Percentiles rank a stretch among this genome's conserved stretches.
Evolutionary conservation across 1,139 yeast genomes (phyloP).

Genomic region (Suhomyces terraborum): DNA sequence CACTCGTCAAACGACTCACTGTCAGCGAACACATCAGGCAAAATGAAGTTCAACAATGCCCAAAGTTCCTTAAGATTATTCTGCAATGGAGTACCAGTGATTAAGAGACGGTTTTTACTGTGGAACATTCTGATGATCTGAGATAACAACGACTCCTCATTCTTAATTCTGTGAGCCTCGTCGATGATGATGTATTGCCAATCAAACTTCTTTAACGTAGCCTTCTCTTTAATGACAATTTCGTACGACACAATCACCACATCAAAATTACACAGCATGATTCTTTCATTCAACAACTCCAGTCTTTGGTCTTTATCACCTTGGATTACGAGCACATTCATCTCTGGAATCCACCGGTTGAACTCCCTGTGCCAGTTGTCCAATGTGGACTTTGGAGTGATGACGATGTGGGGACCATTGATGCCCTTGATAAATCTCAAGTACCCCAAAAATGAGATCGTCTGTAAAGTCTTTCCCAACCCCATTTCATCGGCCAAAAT

Average conservation of each 20-base stretch:
- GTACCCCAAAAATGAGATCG: constrained; percentile 80
- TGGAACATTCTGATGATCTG: constrained; percentile 76
- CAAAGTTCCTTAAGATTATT: constrained; percentile 78
- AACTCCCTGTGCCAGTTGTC: constrained; percentile 83
- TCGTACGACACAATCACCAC: constrained; percentile 76
- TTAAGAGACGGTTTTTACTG: constrained; percentile 66
- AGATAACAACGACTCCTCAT: constrained; percentile 72
- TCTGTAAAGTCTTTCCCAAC: constrained; percentile 91
- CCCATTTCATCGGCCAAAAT: constrained; percentile 99
- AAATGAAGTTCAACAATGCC: constrained; percentile 73
- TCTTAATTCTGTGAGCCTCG: constrained; percentile 81
- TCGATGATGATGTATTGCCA: constrained; percentile 80
- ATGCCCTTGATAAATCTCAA: constrained; percentile 60
- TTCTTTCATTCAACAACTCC: constrained; percentile 48
- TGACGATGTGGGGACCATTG: constrained; percentile 72
- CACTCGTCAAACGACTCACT: constrained; percentile 74
- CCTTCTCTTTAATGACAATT: constrained; percentile 72
- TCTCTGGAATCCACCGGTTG: constrained; percentile 78
- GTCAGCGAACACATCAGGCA: constrained; percentile 79
- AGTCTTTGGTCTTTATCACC: constrained; percentile 72
- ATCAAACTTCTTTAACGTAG: constrained; percentile 60
- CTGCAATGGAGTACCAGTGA: constrained; percentile 82
- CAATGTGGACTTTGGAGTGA: constrained; percentile 77
- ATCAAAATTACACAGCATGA: constrained; percentile 68
- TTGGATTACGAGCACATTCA: constrained; percentile 63